Evolutionary conservation across 2,329 filamentous ascomycete species (phyloP).

Genomic region (Podosphaera aphanis): DNA sequence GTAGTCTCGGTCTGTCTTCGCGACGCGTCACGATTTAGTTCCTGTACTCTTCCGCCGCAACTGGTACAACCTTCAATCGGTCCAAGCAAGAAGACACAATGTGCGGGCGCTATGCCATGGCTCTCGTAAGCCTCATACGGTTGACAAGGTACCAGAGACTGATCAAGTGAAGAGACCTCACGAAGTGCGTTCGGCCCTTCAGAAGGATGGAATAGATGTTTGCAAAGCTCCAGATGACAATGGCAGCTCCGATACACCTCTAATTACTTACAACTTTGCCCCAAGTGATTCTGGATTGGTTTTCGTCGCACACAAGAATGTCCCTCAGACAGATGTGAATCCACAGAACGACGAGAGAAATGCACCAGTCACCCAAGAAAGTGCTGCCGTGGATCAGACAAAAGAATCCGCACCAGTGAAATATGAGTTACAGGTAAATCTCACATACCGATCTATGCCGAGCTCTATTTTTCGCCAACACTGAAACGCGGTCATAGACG

Average conservation of each 20-base stretch:
- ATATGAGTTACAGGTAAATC: constrained; percentile 6
- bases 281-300: constrained; percentile 70
- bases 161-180: constrained; percentile 37
- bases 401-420: constrained; percentile 10
- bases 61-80: no score
- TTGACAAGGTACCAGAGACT: background rate
- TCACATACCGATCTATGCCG: background rate
- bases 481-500: constrained; percentile 23
- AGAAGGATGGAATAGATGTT: constrained; percentile 50
- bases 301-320: constrained; percentile 49
- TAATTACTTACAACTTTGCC: constrained; percentile 79
- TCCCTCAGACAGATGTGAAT: constrained; percentile 34
- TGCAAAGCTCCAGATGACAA: constrained; percentile 51
- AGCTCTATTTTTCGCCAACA: constrained; percentile 37
- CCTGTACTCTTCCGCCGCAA: no score
- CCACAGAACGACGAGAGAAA: constrained; percentile 13
- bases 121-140: constrained; percentile 8
- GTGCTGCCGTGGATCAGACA: constrained; percentile 3
- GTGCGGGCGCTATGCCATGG: constrained; percentile 16
- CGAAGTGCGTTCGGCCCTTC: constrained; percentile 49
- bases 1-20: no score
- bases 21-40: no score
- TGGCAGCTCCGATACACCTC: constrained; percentile 26
- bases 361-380: background rate
- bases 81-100: constrained; percentile 4